Base-by-base conservation (phyloP, 2,329 filamentous ascomycete species). In the Cadophora sp. region DNA sequence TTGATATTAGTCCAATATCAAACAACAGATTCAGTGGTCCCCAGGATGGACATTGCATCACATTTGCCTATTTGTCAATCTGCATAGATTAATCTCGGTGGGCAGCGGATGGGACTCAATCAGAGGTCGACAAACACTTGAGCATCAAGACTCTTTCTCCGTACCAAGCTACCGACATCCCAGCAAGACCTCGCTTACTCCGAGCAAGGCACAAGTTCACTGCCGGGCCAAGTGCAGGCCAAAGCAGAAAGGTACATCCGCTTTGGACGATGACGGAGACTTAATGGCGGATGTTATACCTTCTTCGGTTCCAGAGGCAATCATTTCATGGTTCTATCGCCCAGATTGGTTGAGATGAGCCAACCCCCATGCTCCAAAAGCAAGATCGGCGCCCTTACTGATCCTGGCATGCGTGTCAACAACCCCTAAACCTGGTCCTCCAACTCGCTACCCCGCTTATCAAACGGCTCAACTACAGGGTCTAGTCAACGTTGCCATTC, bases 331-430 rank as follows among this genome's bases (percentile, higher is more conserved):
- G 24, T 13, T 16, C 59, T 60, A 20, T 43, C 39, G 27, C 27
- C 59, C 45, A 50, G 41, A 50, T 36, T 50, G 41, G 59, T 20
- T 24, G n/a, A 36, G 59, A 48, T 50, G 43, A 51, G 45, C 47
- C 24, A 13, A 24, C 16, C 39, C 39, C 56, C 59, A 24, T 48
- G 59, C n/a, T 33, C 7, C 30, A 20, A 56, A 56, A 63, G 51
- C 39, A 55, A n/a, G 61, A 48, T 63, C 48, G 16, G 27, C 36
- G 50, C 16, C 50, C 24, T 47, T 53, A 9, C 14, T 39, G 48
- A 55, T 63, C 61, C 61, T 63, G 50, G 51, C 53, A 55, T 56
- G 61, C 50, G n/a, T 55, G 50, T 62, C 47, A 53, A 62, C 59
- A 36, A 33, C n/a, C 18, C 50, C 47, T 27, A n/a, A 24, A 45